Evolutionary conservation across 2,329 filamentous ascomycete genomes (phyloP), one percentile per base, ranked within the genome.

Genomic region (Penicillium sp.): DNA sequence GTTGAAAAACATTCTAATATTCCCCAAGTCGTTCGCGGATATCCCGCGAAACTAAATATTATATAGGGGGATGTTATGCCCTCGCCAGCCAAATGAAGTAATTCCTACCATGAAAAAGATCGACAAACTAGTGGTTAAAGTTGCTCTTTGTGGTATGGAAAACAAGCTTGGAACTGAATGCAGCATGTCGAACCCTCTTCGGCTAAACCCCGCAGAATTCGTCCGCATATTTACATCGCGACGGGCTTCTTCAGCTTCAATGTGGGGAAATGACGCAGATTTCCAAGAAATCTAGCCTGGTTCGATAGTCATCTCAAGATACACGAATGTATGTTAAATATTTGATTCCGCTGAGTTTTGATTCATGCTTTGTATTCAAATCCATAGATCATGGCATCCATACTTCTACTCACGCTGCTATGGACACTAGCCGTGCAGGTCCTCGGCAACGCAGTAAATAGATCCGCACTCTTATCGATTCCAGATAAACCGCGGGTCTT

Each of bases 401-500:
- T 53, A 7, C 25, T 48, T 9, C 33, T 25, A 33, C 31, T 60
- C 26, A 44, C 52, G 16, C 27, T 57, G 11, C 47, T 60, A 21
- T 52, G 47, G 54, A 51, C 54, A 19, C 45, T 60, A 9, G 50
- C 37, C 10, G 33, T 44, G 35, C 57, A 60, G 23, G 35, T 42
- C 7, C 9, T 57, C 14, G 58, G 50, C 33, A 53, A 42, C 25
- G 23, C 43, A 26, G 50, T 56, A 1, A 33, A 33, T 50, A 60
- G 13, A 48, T 33, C 23, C 13, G 7, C 44, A 4, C 44, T 46
- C 10, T n/a, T 4, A 53, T 10, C 50, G 48, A 37, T 47, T 59
- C 8, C 57, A 55, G 23, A 55, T 7, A 60, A 62, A 16, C 60
- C 57, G 16, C 60, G 63, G 9, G 72, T 78, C 9, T 78, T 79